Evolutionary conservation across 2,329 filamentous ascomycete species (phyloP), one percentile per base, ranked within the genome.

Genomic region (Dothidotthia symphoricarpi): DNA sequence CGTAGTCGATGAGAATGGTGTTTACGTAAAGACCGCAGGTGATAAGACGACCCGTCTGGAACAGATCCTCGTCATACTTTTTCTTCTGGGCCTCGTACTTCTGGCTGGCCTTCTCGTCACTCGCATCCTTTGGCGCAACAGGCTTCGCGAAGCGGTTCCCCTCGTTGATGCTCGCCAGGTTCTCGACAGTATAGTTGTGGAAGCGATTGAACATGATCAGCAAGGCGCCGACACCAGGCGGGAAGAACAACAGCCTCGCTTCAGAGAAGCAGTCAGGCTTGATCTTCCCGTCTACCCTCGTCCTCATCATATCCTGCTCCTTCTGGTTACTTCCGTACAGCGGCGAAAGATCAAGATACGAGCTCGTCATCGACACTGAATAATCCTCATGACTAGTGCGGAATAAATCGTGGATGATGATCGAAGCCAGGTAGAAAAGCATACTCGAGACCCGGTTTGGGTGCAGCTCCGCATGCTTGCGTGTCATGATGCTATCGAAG

Each of bases 111-210:
- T 70, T 60, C 16, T 73, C 71, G 28, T 83, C 78, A 2, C 54
- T 52, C 1, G 47, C 42, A 3, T 57, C 35, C 12, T 53, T 43
- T n/a, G 57, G 57, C 4, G 53, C 28, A 0, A 70, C 57, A 0
- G 88, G 87, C 43, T 81, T 82, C 0, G 75, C 78, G 67, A 95
- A 96, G 15, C 86, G 79, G 12, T 81, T 82, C 29, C 81, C 80
- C 55, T 96, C 90, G 55, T 96, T 95, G 66, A 96, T 91, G n/a
- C 76, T 70, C 0, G 86, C 86, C 13, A 96, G 72, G 44, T 91
- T 85, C 36, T 82, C 78, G 1, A 86, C 89, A 0, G 89, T 80
- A 49, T 93, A 77, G 67, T 97, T 96, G 68, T 96, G 91, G 68
- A 94, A 94, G 15, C 73, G 69, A 41, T 76, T 77, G 71, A 85